Percentiles rank a stretch among this genome's conserved stretches.
Evolutionary conservation across 2,329 filamentous ascomycete genomes (phyloP).

Genomic region (Aspergillus caelatus): DNA sequence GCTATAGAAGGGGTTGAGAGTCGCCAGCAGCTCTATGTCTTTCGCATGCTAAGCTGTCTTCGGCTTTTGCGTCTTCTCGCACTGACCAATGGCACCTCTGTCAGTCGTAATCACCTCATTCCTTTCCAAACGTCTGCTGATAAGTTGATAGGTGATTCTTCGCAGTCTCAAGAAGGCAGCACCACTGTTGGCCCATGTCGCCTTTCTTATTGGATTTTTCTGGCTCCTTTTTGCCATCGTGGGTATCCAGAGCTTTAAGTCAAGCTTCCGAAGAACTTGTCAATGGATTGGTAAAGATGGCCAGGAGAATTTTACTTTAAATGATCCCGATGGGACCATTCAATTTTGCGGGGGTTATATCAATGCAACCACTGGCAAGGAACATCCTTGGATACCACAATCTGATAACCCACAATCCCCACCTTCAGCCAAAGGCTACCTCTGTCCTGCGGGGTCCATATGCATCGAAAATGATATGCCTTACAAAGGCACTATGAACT

Average conservation of each 20-base stretch:
- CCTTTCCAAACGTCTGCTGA: constrained; percentile 11
- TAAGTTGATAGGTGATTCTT: constrained; percentile 71
- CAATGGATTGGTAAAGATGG: constrained; percentile 70
- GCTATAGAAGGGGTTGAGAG: constrained; percentile 70
- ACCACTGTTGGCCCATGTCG: constrained; percentile 86
- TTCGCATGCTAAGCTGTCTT: constrained; percentile 94
- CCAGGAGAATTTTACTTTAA: constrained; percentile 42
- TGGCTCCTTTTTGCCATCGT: constrained; percentile 97
- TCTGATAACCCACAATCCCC: constrained; percentile 53
- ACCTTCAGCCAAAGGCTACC: constrained; percentile 71
- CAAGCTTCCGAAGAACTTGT: constrained; percentile 75
- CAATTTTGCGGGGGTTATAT: constrained; percentile 88
- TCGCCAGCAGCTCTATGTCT: constrained; percentile 76
- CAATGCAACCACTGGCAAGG: constrained; percentile 58
- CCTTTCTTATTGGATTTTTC: constrained; percentile 93
- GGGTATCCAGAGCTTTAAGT: constrained; percentile 94
- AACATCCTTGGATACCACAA: constrained; percentile 69
- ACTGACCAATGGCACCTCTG: constrained; percentile 89
- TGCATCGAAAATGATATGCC: constrained; percentile 82
- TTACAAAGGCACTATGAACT: constrained; percentile 82
- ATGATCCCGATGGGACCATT: constrained; percentile 60
- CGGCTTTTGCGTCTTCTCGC: constrained; percentile 89
- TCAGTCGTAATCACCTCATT: constrained; percentile 48
- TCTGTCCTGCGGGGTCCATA: constrained; percentile 81
- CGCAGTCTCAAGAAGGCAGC: constrained; percentile 94